Evolutionary conservation across 768 basidiomycete genomes (phyloP), one percentile per base, ranked within the genome.

Genomic region (Serendipita sp.): DNA sequence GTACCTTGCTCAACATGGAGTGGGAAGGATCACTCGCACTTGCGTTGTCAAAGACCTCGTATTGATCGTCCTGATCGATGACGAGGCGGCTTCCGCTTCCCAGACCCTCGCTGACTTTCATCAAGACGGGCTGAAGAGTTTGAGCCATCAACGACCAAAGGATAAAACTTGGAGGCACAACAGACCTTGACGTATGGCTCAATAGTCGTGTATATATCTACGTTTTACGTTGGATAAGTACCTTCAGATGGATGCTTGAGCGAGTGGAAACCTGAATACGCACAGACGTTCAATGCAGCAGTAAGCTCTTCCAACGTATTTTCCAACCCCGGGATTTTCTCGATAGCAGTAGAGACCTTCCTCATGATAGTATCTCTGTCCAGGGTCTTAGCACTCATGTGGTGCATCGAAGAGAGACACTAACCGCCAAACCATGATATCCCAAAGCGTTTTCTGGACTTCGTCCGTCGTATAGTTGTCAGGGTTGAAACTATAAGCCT

Each of bases 11-110:
- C 58, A 88, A 75, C 67, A 85, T 74, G 72, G 83, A 85, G 72
- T 88, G 86, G 1, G 85, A 84, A 2, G 86, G 87, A 70, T 88
- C 85, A 11, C 83, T 84, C 8, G 86, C 85, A 67, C 80, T 72
- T 3, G 81, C 79, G 69, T 86, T 79, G 69, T 85, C 76, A 73
- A 87, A 89, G n/a, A 68, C 68, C 71, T 83, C 80, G 65, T 81
- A 86, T 72, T 88, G 85, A 67, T 88, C 86, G 38, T 82, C 79
- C 30, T 77, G 79, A 71, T 86, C 80, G 68, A 88, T 85, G 65
- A 88, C 84, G 32, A 82, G 81, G 70, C 84, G 83, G 69, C 83
- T 84, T 3, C 83, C 82, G 70, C 83, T 81, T 51, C 79, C 76
- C 15, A 88, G 77, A 11, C 79, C 81, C 2, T 73, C 72, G 10